Evolutionary conservation across 345 rosid genomes (phyloP), one percentile per base, ranked within the genome.

Genomic region (Gossypium ekmanianum): DNA sequence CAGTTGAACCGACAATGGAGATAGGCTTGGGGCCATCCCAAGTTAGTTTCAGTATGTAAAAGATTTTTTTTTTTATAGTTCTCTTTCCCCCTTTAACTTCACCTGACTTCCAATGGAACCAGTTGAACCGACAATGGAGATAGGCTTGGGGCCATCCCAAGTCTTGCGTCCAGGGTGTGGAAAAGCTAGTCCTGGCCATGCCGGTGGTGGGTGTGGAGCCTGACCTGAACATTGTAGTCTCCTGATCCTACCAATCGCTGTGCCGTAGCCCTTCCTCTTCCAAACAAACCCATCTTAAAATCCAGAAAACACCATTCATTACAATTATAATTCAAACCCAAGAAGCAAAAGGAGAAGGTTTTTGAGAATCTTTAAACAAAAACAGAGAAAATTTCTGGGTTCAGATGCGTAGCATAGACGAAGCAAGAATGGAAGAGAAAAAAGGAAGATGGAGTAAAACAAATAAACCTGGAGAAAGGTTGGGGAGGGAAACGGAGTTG

Each of bases 51-150:
- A 75, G 16, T 6, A 34, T 51, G 22, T 26, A 58, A 24, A 22
- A 58, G 29, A 26, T 20, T 58, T 9, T 22, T 43, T 43, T 34
- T 34, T 34, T 34, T 34, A 4, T 34, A 34, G 41, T 48, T 26
- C 47, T 59, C 50, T 59, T 16, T 20, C 5, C 27, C n/a, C 48
- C 27, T 59, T 12, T 47, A 4, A 34, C 1, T 34, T 61, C 58
- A 94, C 98, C 97, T 95, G 99, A 56, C 98, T 93, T 74, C 99
- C 98, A 79, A 95, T 95, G 50, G 99, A 95, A 79, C 97, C 98
- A 77, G 99, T 95, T 20, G 98, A 95, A 74, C 99, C 99, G 77
- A 95, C 84, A 47, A 95, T 78, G 2, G 99, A 91, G 65, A 93
- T 87, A 11, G 97, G 98, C 75, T 95, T 95, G 0, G 97, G 98